Conservation (phyloP, 768 basidiomycete species). For the Serendipita sp. region DNA sequence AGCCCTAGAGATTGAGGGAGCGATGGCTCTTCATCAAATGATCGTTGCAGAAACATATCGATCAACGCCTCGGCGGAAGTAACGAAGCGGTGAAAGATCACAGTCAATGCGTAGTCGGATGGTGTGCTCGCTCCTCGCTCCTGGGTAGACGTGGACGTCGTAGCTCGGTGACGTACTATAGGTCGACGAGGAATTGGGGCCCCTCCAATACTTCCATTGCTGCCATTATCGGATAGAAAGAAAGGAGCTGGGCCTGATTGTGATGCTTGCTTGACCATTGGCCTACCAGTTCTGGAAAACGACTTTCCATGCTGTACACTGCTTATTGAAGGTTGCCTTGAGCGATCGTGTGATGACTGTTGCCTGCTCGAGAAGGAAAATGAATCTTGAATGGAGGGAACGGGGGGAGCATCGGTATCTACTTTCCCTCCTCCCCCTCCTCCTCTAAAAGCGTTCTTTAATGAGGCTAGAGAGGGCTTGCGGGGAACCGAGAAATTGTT, state of each 20-base stretch:
- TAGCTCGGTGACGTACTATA: constrained; percentile 19
- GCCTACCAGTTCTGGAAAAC: constrained; percentile 25
- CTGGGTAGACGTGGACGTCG: constrained; percentile 67
- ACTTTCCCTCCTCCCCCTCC: constrained; percentile 31
- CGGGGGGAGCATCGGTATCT: constrained; percentile 42
- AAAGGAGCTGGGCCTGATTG: constrained; percentile 12
- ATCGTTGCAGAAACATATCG: constrained; percentile 51
- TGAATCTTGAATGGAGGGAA: constrained; percentile 53
- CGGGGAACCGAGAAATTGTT: constrained; percentile 48
- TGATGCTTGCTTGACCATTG: constrained; percentile 12
- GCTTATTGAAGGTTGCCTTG: constrained; percentile 20
- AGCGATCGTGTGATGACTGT: constrained; percentile 60
- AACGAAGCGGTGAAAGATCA: constrained; percentile 77
- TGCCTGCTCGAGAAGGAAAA: constrained; percentile 69
- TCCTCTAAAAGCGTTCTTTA: constrained; percentile 72
- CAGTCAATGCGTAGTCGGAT: constrained; percentile 76
- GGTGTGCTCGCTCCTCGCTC: constrained; percentile 60
- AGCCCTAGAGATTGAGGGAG: constrained; percentile 55
- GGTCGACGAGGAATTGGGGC: constrained; percentile 13
- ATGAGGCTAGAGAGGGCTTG: constrained; percentile 74
- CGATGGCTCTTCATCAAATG: constrained; percentile 49
- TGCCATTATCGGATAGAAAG: constrained; percentile 60
- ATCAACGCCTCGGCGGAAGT: constrained; percentile 66
- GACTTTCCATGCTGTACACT: constrained; percentile 18
- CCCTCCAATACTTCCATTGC: constrained; percentile 27